A percentile compares a stretch with the other conserved stretches of the same genome.
These are phyloP conservation scores for Tripterygium wilfordii DNA, from an alignment of 177 flowering plant species.

Conservation along the genomic window DNA sequence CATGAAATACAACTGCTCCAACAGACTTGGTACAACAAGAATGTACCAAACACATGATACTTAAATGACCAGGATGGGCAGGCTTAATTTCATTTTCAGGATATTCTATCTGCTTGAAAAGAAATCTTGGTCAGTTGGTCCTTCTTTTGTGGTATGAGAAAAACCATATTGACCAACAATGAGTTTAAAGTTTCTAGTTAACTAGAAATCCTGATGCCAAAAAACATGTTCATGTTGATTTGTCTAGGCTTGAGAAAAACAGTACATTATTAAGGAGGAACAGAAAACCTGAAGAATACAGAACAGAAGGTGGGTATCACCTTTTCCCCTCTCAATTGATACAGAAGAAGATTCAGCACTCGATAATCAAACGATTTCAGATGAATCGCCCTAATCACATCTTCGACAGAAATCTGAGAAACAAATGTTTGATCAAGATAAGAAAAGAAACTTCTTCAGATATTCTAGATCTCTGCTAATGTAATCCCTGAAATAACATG, in stretches of 20 bases:
- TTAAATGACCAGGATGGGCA: too few relatives aligned
- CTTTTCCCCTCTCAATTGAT: conserved; percentile 65
- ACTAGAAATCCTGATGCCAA: too few relatives aligned
- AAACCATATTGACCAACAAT: too few relatives aligned
- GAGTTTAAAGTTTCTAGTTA: too few relatives aligned
- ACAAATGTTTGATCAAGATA: conserved; percentile 6
- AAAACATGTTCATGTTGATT: too few relatives aligned
- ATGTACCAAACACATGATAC: too few relatives aligned
- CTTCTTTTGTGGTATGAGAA: too few relatives aligned
- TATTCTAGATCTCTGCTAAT: background rate
- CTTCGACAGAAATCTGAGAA: conserved; percentile 60
- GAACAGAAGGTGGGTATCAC: conserved; percentile 31
- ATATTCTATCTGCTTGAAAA: too few relatives aligned
- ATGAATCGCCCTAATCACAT: conserved; percentile 67
- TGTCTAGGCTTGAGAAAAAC: too few relatives aligned
- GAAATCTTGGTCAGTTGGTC: too few relatives aligned
- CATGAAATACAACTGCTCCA: conserved; percentile 2
- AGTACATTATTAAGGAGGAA: background rate
- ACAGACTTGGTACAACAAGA: conserved; percentile 1
- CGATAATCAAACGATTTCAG: conserved; percentile 92
- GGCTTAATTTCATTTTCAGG: too few relatives aligned
- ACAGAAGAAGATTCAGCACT: conserved; percentile 81
- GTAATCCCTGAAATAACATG: background rate
- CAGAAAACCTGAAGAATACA: background rate
- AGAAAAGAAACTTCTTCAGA: too few relatives aligned